Conservation (phyloP, 1,284 basidiomycete species). For the Moniliophthora roreri region DNA sequence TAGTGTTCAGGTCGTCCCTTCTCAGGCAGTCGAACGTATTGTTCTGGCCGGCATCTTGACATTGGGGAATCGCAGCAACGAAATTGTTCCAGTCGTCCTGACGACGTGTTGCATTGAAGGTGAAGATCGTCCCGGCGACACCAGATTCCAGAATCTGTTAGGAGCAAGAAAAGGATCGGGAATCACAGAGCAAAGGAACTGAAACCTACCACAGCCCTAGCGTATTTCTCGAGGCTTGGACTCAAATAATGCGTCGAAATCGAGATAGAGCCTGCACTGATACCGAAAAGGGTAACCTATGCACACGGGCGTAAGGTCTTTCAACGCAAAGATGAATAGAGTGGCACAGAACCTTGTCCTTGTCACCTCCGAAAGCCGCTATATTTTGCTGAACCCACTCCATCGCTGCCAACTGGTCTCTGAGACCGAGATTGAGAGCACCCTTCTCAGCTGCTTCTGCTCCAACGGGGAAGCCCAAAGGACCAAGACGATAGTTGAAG, state of each 20-base stretch:
- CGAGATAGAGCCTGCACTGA: too few relatives aligned
- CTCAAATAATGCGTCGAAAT: slow-evolving; percentile 41
- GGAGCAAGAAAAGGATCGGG: too few relatives aligned
- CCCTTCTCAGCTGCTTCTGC: slow-evolving; percentile 28
- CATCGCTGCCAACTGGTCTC: slow-evolving; percentile 32
- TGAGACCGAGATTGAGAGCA: slow-evolving; percentile 32
- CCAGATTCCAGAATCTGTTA: slow-evolving; percentile 52
- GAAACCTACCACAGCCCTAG: slow-evolving; percentile 39
- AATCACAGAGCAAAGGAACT: too few relatives aligned
- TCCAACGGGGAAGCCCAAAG: slow-evolving; percentile 39
- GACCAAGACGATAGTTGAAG: slow-evolving; percentile 46
- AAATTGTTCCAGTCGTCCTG: slow-evolving; percentile 41
- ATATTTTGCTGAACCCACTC: slow-evolving; percentile 38
- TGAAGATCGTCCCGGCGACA: slow-evolving; percentile 28
- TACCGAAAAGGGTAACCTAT: slow-evolving; percentile 53
- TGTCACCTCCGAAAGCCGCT: too few relatives aligned
- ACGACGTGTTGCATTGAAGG: too few relatives aligned
- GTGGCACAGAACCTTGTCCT: slow-evolving; percentile 24
- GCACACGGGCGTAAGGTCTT: neutral
- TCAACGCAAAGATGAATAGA: neutral
- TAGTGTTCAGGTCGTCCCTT: slow-evolving; percentile 33
- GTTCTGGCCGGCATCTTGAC: slow-evolving; percentile 15
- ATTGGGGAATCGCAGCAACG: slow-evolving; percentile 34
- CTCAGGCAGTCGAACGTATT: slow-evolving; percentile 40
- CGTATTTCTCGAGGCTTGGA: slow-evolving; percentile 35